phyloP scores from a whole-genome alignment of 1,139 yeast species.

The Saccharomycopsis hybrid region DNA sequence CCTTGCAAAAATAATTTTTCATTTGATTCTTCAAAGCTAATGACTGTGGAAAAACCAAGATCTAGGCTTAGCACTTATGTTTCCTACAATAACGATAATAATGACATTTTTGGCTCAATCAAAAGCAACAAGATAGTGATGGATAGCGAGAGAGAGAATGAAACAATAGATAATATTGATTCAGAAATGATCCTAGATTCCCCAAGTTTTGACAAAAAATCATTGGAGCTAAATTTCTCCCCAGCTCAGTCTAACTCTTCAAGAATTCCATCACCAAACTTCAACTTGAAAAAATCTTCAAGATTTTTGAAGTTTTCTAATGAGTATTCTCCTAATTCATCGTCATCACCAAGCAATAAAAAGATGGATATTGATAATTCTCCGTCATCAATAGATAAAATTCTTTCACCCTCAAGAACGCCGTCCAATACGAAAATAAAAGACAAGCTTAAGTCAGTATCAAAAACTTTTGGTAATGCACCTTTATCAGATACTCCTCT shows the following conservation, averaged over 20 bases:
- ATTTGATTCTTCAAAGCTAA: not conserved
- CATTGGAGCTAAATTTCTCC: constrained; percentile 10
- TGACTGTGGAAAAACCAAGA: constrained; percentile 13
- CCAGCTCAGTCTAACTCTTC: constrained; percentile 1
- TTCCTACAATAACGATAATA: constrained; percentile 1
- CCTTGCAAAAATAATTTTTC: constrained; percentile 16
- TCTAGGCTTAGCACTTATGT: constrained; percentile 13
- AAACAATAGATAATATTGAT: constrained; percentile 13
- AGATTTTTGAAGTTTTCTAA: constrained; percentile 12
- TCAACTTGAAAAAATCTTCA: constrained; percentile 15
- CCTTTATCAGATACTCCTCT: constrained; percentile 12
- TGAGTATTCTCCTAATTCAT: not conserved
- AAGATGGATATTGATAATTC: constrained; percentile 1
- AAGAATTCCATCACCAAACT: constrained; percentile 14
- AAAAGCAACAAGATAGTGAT: not conserved
- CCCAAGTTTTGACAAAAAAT: constrained; percentile 14
- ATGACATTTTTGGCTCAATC: constrained; percentile 6
- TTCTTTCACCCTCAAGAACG: constrained; percentile 5
- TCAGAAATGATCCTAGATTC: constrained; percentile 14
- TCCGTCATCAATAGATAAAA: constrained; percentile 13
- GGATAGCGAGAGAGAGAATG: constrained; percentile 5
- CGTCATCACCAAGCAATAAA: constrained; percentile 3
- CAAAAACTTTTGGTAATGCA: not conserved
- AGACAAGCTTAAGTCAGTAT: constrained; percentile 10
- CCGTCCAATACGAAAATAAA: constrained; percentile 4